Base-by-base conservation (phyloP, 371 early-diverging fungal genomes). In the Mycotypha africana region DNA sequence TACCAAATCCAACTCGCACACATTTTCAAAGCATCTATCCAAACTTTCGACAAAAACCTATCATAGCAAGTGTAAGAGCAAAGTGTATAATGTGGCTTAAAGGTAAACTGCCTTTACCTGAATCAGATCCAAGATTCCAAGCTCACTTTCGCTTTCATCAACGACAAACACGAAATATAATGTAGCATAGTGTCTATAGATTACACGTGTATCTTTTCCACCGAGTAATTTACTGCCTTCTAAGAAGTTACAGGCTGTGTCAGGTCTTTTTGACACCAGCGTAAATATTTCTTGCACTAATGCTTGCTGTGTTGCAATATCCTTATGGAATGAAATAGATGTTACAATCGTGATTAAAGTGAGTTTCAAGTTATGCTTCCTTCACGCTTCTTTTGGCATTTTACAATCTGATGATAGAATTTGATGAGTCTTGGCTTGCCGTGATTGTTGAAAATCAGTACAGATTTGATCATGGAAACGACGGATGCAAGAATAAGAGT, bases 121-220 rank as follows among this genome's bases (percentile, higher is more conserved):
- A 49, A 94, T 97, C 37, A 95, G 64, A 54, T 97, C 96, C 41
- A 95, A 61, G 41, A 95, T 95, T 25, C 95, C 97, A 15, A 97
- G 80, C 53, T 95, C 95, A 49, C 91, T 90, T 64, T 97, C 97
- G 10, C 92, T 88, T 30, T 86, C 82, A 59, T 51, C 97, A 0
- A 92, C 95, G 0, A 97, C 92, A 74, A 97, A 94, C 6, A 92
- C 93, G 79, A 97, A 95, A 61, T 92, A 95, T n/a, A 97, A 70
- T 0, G 96, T 94, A 22, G 89, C 86, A 56, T 89, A 91, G 56
- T 87, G 89, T 23, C 97, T 78, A 65, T 95, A 97, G 23, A 95
- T 91, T 38, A 97, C 87, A 30, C 92, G 84, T 1, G 92, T 88
- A 58, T 92, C 91, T 49, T 82, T 72, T 8, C 91, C 89, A 30